A percentile compares a stretch with the other conserved stretches of the same genome.
These are phyloP conservation scores for Microthlaspi erraticum DNA, from an alignment of 345 rosid species.

Conservation along the genomic window DNA sequence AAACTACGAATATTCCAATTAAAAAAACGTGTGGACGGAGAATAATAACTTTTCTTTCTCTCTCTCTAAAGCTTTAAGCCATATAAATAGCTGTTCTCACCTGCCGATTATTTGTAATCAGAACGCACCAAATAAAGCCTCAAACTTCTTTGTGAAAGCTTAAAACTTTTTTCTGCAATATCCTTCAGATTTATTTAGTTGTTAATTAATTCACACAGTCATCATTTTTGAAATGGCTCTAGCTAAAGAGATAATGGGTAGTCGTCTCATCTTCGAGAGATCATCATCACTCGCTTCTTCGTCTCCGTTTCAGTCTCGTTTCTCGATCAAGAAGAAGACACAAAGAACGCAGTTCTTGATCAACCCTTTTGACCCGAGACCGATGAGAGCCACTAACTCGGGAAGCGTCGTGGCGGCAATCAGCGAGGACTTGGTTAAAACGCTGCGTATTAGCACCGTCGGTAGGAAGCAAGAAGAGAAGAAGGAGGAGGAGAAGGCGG, in stretches of 20 bases:
- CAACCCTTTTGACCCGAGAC: conserved; percentile 41
- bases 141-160: conserved; percentile 24
- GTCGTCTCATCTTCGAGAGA: conserved; percentile 49
- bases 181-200: neutral
- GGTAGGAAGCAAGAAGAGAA: conserved; percentile 25
- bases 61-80: neutral
- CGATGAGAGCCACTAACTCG: conserved; percentile 24
- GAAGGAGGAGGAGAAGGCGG: conserved; percentile 46
- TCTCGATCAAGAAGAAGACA: conserved; percentile 38
- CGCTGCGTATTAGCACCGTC: conserved; percentile 34
- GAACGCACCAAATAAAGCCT: conserved; percentile 7
- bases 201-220: neutral
- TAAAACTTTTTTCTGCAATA: neutral
- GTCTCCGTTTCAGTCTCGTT: conserved; percentile 41
- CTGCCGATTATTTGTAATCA: neutral
- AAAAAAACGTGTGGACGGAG: conserved; percentile 86
- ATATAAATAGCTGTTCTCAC: conserved; percentile 35
- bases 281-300: conserved; percentile 44
- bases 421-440: conserved; percentile 72
- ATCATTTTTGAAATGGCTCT: conserved; percentile 53
- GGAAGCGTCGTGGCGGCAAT: conserved; percentile 55
- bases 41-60: neutral
- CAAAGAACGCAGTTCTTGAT: conserved; percentile 33
- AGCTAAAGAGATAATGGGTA: conserved; percentile 67
- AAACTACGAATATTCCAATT: conserved; percentile 40